Evolutionary conservation across 1,284 basidiomycete genomes (phyloP).

Genomic region (Ceratobasidium papillatum): DNA sequence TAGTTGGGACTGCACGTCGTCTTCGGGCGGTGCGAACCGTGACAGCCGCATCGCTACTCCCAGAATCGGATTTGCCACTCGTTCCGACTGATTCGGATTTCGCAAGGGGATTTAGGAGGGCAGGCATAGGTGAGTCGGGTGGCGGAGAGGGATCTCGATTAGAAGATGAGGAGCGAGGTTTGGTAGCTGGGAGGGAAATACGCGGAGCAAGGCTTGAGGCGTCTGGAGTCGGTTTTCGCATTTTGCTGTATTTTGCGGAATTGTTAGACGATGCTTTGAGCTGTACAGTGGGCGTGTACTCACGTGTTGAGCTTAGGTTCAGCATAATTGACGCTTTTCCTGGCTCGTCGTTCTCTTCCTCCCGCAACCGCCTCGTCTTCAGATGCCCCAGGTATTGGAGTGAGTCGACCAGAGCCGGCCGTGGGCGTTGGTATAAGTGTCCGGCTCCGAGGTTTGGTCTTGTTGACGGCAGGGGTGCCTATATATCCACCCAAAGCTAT

Average conservation of each 20-base stretch:
- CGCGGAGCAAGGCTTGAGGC: conserved; percentile 47
- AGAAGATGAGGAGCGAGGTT: conserved; percentile 40
- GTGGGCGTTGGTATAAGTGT: conserved; percentile 29
- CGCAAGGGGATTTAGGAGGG: neutral
- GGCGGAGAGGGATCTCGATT: conserved; percentile 16
- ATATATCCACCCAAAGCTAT: neutral
- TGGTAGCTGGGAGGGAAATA: conserved; percentile 57
- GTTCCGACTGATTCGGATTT: neutral
- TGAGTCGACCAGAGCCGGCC: conserved; percentile 15
- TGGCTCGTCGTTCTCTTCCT: conserved; percentile 71
- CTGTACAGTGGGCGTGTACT: conserved; percentile 55
- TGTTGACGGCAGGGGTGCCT: conserved; percentile 18
- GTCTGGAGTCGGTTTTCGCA: conserved; percentile 73
- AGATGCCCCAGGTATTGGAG: conserved; percentile 48
- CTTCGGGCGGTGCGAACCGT: conserved; percentile 18
- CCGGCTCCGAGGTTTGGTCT: conserved; percentile 23
- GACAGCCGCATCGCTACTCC: conserved; percentile 2
- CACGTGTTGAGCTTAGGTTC: conserved; percentile 91
- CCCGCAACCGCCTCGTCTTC: conserved; percentile 51
- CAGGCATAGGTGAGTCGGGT: conserved; percentile 30
- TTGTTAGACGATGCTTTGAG: neutral
- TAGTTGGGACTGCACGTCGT: conserved; percentile 18
- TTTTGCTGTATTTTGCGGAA: conserved; percentile 67
- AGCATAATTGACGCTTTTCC: conserved; percentile 87
- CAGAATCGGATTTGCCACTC: neutral